phyloP scores from a whole-genome alignment of 2,329 filamentous ascomycete species.

The Epicoccum nigrum region DNA sequence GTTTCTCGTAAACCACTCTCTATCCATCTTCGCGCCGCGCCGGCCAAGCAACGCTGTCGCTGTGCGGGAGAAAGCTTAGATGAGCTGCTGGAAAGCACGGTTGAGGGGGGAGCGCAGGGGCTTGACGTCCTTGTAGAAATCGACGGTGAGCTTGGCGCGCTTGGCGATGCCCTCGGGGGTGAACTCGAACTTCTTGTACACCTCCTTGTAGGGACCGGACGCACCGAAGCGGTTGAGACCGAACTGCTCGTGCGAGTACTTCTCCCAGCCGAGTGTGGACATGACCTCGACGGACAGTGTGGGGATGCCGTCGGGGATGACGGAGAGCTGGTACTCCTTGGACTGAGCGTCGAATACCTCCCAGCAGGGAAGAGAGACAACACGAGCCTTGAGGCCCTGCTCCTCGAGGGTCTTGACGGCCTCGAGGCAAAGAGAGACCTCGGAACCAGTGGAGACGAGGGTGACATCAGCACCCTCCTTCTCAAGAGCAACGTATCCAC shows the following conservation, averaged over 20 bases:
- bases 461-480: slow-evolving; percentile 83
- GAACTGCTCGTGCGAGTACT: slow-evolving; percentile 99
- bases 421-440: slow-evolving; percentile 92
- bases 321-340: slow-evolving; percentile 93
- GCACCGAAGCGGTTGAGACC: slow-evolving; percentile 99
- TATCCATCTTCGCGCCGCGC: no score
- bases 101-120: slow-evolving; percentile 89
- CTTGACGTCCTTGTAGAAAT: slow-evolving; percentile 98
- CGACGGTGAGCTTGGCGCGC: slow-evolving; percentile 86
- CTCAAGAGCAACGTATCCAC: slow-evolving; percentile 90
- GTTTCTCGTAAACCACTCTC: slow-evolving; percentile 20
- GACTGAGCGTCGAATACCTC: slow-evolving; percentile 94
- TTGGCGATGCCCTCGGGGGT: slow-evolving; percentile 96
- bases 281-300: slow-evolving; percentile 94
- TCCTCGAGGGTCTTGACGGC: slow-evolving; percentile 90
- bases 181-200: slow-evolving; percentile 99
- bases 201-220: slow-evolving; percentile 94
- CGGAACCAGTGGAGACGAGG: slow-evolving; percentile 92
- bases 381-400: slow-evolving; percentile 83
- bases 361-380: slow-evolving; percentile 95
- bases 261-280: slow-evolving; percentile 97
- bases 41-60: not conserved
- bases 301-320: slow-evolving; percentile 93
- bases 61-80: slow-evolving; percentile 62
- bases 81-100: slow-evolving; percentile 96